Evolutionary conservation across 768 basidiomycete species (phyloP), one percentile per base, ranked within the genome.

Genomic region (Boletus reticulatus): DNA sequence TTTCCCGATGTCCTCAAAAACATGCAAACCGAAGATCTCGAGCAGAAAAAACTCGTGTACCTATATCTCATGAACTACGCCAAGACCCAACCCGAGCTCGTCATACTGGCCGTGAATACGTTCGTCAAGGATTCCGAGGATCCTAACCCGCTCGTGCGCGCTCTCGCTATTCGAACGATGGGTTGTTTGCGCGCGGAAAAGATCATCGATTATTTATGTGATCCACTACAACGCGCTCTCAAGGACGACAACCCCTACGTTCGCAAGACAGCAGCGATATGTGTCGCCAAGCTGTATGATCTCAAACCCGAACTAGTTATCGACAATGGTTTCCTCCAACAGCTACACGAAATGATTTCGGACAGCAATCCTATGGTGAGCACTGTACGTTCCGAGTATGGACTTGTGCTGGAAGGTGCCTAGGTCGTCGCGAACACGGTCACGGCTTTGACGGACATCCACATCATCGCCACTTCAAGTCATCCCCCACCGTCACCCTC

Each of bases 11-110:
- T 98, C 31, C 85, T 99, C 67, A 97, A 97, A 82, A 98, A 98
- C 75, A 97, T 94, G 95, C 96, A 98, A 76, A 98, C 97, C 24
- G 96, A 99, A 49, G 96, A 98, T 72, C 83, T 99, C 51, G 97
- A 99, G 73, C 97, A 98, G 77, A 99, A 98, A 84, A 98, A 99
- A 75, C 89, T 99, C 34, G 97, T 98, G n/a, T 98, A 97, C 67
- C 83, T 97, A 22, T 98, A 98, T 73, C 85, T 99, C 56, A 98
- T 98, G 91, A 99, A 99, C 78, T 99, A 98, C 62, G 96, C 96
- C 34, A 97, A 97, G 70, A 95, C 96, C 0, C 97, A 99, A 68
- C 97, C 97, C 0, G 97, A 99, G 69, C 90, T 98, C 58, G 95
- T 98, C 73, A 98, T 99, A 68, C 82, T 99, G 44, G 97, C 97